Base-by-base conservation (phyloP, 2,329 filamentous ascomycete genomes). In the Piedraia hortae region DNA sequence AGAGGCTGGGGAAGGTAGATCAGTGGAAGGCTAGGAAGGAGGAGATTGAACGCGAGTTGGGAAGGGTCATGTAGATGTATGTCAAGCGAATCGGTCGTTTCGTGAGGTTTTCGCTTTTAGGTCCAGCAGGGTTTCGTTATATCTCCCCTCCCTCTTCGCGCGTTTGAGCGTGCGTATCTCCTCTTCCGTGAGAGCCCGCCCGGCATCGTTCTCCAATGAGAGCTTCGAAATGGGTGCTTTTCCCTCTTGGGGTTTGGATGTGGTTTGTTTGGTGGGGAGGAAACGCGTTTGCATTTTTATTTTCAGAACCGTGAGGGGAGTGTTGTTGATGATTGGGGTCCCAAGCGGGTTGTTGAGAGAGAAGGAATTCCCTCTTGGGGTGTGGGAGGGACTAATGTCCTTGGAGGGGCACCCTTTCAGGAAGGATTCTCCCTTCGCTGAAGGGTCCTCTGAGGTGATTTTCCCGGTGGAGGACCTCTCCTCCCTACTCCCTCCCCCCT, bases 231-330 rank as follows among this genome's bases (percentile, higher is more conserved):
- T 74, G 51, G 82, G 89, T 35, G 82, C 68, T 33, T 60, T 58
- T 0, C 73, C 71, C 50, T 72, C 85, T 31, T 75, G 72, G 41
- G 80, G 77, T 47, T 80, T 88, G 1, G 57, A 62, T 6, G 69
- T 69, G 45, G 70, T 73, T 20, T 85, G 46, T 30, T 61, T 60
- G n/a, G n/a, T n/a, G 5, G 82, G 80, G 53, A 91, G 91, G 52
- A 89, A 93, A 22, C 74, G 59, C 11, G 82, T 77, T 50, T 93
- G 82, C 80, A 93, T 91, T 24, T 80, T 70, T 35, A 93, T 62
- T 21, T 75, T 59, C 28, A 89, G n/a, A n/a, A n/a, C n/a, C n/a
- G n/a, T n/a, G n/a, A n/a, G n/a, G n/a, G n/a, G n/a, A n/a, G n/a
- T n/a, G n/a, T n/a, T n/a, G n/a, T n/a, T n/a, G n/a, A n/a, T n/a